Conservation (phyloP, 495 filamentous ascomycete species). For the Neurospora intermedia region DNA sequence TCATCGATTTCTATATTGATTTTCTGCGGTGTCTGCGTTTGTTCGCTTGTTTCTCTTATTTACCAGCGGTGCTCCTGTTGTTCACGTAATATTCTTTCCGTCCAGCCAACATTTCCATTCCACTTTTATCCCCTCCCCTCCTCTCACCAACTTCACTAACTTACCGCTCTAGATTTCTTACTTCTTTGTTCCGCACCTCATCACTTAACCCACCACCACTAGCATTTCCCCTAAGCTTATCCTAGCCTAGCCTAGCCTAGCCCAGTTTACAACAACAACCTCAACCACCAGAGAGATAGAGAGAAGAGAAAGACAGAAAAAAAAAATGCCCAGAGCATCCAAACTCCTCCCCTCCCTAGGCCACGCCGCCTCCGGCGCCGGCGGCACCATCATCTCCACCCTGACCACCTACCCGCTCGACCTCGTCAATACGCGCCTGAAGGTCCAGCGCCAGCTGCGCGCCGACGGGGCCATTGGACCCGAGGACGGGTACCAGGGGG, state of each 20-base stretch:
- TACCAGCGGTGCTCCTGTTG: neutral
- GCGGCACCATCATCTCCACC: constrained; percentile 72
- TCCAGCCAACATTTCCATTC: neutral
- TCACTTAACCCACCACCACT: neutral
- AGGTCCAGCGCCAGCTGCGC: constrained; percentile 60
- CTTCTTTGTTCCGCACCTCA: neutral
- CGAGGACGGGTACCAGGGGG: constrained; percentile 41
- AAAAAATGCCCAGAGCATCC: constrained; percentile 18
- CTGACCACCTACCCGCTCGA: constrained; percentile 72
- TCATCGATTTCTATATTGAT: neutral
- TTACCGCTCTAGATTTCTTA: neutral
- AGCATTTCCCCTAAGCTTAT: neutral
- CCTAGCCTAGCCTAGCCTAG: neutral
- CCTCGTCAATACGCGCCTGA: constrained; percentile 74
- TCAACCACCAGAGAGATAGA: neutral
- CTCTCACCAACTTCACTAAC: neutral
- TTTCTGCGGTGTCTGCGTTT: no score
- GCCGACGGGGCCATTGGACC: constrained; percentile 22
- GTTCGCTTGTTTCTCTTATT: neutral
- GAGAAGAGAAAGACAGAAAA: no score
- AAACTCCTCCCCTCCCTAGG: constrained; percentile 67
- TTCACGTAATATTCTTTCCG: neutral
- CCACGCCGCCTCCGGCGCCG: constrained; percentile 72
- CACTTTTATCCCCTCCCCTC: neutral
- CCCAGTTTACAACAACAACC: neutral